Evolutionary conservation across 352 stramenopile species (phyloP).

Genomic region (Phytophthora pini): DNA sequence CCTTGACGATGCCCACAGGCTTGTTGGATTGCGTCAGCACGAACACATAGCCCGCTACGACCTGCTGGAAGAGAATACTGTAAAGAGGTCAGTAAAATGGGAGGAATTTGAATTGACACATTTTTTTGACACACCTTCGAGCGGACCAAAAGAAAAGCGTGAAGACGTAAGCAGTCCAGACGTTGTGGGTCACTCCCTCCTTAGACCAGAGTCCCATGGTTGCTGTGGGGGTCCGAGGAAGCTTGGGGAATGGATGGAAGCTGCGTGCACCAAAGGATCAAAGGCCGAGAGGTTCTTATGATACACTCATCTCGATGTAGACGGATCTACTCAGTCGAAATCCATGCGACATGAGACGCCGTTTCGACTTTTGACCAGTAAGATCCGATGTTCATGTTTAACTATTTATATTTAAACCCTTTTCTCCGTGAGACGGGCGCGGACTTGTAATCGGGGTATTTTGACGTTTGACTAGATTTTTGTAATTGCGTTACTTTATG

Average conservation of each 20-base stretch:
- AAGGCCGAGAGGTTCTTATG: slow-evolving; percentile 1
- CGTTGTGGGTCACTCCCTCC: slow-evolving; percentile 51
- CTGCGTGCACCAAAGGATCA: slow-evolving; percentile 1
- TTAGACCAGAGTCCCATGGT: slow-evolving; percentile 32
- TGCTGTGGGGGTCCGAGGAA: not conserved
- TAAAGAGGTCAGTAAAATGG: not conserved
- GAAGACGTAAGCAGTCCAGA: slow-evolving; percentile 72
- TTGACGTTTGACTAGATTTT: too few species aligned
- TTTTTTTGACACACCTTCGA: slow-evolving; percentile 38
- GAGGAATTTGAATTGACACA: slow-evolving; percentile 1
- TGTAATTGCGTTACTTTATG: too few species aligned
- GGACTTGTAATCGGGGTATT: too few species aligned
- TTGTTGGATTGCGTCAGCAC: slow-evolving; percentile 79
- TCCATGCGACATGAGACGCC: slow-evolving; percentile 21
- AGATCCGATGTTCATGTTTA: not conserved
- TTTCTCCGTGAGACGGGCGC: too few species aligned
- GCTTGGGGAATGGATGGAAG: slow-evolving; percentile 10
- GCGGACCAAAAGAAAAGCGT: slow-evolving; percentile 83
- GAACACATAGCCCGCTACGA: slow-evolving; percentile 80
- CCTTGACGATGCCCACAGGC: slow-evolving; percentile 82
- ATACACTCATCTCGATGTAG: slow-evolving; percentile 26
- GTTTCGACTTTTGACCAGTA: slow-evolving; percentile 20
- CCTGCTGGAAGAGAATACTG: slow-evolving; percentile 83
- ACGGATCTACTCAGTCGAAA: not conserved
- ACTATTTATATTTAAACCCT: too few species aligned